Evolutionary conservation across 371 early-diverging fungal genomes (phyloP).

Genomic region (Mucor sp.): DNA sequence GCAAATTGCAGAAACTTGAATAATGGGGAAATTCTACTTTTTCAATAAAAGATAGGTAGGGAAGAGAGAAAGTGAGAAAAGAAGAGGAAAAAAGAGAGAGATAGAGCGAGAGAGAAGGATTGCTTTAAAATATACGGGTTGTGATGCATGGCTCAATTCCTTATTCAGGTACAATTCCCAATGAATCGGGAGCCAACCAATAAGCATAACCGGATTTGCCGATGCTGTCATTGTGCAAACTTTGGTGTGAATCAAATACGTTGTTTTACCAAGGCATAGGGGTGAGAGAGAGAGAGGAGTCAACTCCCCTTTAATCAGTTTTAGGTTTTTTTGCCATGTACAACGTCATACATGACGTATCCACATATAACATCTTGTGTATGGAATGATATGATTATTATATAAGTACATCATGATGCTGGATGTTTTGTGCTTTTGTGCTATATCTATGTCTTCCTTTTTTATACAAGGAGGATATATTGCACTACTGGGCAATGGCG

Average conservation of each 20-base stretch:
- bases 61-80: background rate
- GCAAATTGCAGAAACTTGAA: slow-evolving; percentile 1
- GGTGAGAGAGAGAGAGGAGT: background rate
- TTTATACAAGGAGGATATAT: background rate
- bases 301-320: background rate
- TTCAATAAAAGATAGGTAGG: background rate
- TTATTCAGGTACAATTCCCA: slow-evolving; percentile 9
- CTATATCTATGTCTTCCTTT: background rate
- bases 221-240: slow-evolving; percentile 17
- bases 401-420: background rate
- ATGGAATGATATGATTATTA: background rate
- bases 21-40: background rate
- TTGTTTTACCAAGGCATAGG: background rate
- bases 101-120: background rate
- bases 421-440: background rate
- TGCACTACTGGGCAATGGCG: background rate
- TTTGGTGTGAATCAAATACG: background rate
- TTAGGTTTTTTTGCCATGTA: slow-evolving; percentile 1
- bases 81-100: background rate
- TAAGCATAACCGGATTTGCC: background rate
- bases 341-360: slow-evolving; percentile 1
- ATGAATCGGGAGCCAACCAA: slow-evolving; percentile 9
- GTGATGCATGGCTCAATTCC: slow-evolving; percentile 10
- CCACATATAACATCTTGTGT: background rate
- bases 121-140: background rate